Evolutionary conservation across 2,329 filamentous ascomycete genomes (phyloP).

Genomic region (Scleromitrula shiraiana): DNA sequence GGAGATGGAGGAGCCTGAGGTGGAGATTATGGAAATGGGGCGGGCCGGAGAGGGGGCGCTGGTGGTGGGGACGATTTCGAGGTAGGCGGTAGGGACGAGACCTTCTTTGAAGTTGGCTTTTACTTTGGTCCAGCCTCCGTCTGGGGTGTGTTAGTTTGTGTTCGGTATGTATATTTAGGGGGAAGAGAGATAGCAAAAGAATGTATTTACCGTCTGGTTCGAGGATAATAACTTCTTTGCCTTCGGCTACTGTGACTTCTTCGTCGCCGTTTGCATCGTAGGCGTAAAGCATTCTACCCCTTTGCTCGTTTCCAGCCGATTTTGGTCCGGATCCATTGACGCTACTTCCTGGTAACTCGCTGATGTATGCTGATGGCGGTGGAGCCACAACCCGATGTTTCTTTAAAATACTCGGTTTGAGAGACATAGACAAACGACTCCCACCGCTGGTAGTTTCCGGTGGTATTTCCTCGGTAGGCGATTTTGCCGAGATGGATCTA

Average conservation of each 20-base stretch:
- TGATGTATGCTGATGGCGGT: slow-evolving; percentile 74
- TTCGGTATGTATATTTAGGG: slow-evolving; percentile 14
- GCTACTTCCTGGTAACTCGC: slow-evolving; percentile 49
- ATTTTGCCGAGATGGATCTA: slow-evolving; percentile 57
- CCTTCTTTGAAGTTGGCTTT: slow-evolving; percentile 69
- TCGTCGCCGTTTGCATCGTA: slow-evolving; percentile 77
- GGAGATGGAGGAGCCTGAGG: slow-evolving; percentile 61
- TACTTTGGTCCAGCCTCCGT: slow-evolving; percentile 90
- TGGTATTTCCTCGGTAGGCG: slow-evolving; percentile 43
- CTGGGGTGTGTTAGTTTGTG: slow-evolving; percentile 40
- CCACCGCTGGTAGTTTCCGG: slow-evolving; percentile 26
- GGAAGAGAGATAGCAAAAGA: background rate
- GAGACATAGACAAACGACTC: slow-evolving; percentile 14
- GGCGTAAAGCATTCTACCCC: slow-evolving; percentile 80
- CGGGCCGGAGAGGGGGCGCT: slow-evolving; percentile 37
- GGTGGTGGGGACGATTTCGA: slow-evolving; percentile 61
- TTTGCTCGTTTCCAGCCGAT: slow-evolving; percentile 43
- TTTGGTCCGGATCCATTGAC: slow-evolving; percentile 35
- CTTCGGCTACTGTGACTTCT: slow-evolving; percentile 74
- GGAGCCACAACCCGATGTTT: slow-evolving; percentile 78
- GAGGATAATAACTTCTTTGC: slow-evolving; percentile 66
- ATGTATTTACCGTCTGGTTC: slow-evolving; percentile 73
- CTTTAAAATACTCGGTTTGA: slow-evolving; percentile 28
- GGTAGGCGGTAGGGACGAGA: slow-evolving; percentile 78
- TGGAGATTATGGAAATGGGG: slow-evolving; percentile 70